Conservation (phyloP, 768 basidiomycete genomes). For the Kwoniella bestiolae region DNA sequence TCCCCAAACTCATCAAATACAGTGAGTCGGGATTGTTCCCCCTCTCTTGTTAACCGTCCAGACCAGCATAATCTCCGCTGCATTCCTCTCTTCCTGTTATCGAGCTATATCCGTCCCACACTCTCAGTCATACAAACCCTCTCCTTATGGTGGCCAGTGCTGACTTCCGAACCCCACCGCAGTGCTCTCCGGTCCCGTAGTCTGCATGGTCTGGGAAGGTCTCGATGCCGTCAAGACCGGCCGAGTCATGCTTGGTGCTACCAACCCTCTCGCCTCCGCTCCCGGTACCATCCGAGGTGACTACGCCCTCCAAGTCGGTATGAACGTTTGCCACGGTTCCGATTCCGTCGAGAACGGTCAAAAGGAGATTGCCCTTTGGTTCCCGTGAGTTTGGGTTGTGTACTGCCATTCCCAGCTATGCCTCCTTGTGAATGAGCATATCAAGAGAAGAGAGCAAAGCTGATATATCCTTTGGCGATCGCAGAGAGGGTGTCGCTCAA, state of each 20-base stretch:
- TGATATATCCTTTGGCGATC: slow-evolving; percentile 2
- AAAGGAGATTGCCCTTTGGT: slow-evolving; percentile 90
- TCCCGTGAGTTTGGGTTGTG: slow-evolving; percentile 46
- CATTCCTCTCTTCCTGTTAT: no score
- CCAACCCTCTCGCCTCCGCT: slow-evolving; percentile 89
- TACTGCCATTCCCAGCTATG: neutral
- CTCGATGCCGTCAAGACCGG: slow-evolving; percentile 71
- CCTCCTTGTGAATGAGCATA: no score
- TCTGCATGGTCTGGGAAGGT: slow-evolving; percentile 85
- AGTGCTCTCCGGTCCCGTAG: slow-evolving; percentile 75
- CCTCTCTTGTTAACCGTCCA: neutral
- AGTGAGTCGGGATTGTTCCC: slow-evolving; percentile 57
- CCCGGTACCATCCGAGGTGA: slow-evolving; percentile 95
- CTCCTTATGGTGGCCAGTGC: no score
- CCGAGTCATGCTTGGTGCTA: slow-evolving; percentile 92
- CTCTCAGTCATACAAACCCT: no score
- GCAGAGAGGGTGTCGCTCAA: slow-evolving; percentile 50
- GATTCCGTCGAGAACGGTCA: slow-evolving; percentile 62
- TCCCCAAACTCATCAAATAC: slow-evolving; percentile 91
- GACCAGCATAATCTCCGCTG: no score
- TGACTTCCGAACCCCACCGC: no score
- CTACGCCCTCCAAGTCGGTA: slow-evolving; percentile 89
- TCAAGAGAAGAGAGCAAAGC: no score
- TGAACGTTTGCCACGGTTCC: slow-evolving; percentile 59
- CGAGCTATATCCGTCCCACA: no score